Conservation (phyloP, 1,139 yeast genomes). For the Blastobotrys proliferans region DNA sequence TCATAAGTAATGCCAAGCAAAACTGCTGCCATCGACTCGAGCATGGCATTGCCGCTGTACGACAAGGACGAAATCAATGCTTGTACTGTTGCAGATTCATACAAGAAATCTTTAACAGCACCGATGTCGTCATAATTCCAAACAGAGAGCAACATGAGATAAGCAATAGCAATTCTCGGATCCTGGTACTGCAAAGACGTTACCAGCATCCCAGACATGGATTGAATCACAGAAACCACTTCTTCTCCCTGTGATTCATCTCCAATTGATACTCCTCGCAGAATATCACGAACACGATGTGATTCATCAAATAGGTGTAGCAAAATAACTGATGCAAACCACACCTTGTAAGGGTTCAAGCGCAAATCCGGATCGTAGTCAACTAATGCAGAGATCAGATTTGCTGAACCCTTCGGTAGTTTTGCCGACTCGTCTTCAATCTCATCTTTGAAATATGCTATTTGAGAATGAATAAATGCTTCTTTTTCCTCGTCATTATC, state of each 20-base stretch:
- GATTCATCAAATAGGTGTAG: constrained; percentile 58
- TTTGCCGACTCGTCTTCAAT: background rate
- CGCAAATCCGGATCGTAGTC: constrained; percentile 75
- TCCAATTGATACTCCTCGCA: constrained; percentile 61
- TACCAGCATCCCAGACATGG: constrained; percentile 70
- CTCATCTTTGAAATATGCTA: constrained; percentile 40
- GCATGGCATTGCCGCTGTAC: constrained; percentile 55
- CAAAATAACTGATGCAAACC: constrained; percentile 76
- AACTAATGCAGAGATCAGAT: constrained; percentile 63
- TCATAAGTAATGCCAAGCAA: constrained; percentile 78
- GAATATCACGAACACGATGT: constrained; percentile 46
- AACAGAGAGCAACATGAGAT: constrained; percentile 64
- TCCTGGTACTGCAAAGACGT: constrained; percentile 63
- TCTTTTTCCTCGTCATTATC: constrained; percentile 59
- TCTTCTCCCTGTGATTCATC: constrained; percentile 65
- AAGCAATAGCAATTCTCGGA: constrained; percentile 74
- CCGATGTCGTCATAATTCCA: constrained; percentile 78
- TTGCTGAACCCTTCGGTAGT: constrained; percentile 32
- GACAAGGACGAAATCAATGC: constrained; percentile 66
- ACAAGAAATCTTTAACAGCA: constrained; percentile 73
- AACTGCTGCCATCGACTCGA: constrained; percentile 72
- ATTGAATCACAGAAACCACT: constrained; percentile 68
- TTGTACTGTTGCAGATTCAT: constrained; percentile 61
- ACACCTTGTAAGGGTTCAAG: constrained; percentile 78
- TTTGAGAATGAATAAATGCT: constrained; percentile 62